Conservation (phyloP, 192 early-diverging fungal species). For the Lobosporangium transversale region DNA sequence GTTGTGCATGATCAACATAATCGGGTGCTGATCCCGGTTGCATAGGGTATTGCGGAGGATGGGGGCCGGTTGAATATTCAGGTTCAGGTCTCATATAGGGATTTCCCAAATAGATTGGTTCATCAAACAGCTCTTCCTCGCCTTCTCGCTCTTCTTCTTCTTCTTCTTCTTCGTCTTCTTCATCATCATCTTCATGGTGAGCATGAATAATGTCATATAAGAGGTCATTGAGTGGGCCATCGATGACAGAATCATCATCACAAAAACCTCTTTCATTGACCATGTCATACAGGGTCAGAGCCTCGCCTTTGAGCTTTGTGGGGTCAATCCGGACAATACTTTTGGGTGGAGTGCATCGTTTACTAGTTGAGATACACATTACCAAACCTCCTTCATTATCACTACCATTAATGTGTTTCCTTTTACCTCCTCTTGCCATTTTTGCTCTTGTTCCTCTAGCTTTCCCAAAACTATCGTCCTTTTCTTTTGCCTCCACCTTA, state of each 20-base stretch:
- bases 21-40: background rate
- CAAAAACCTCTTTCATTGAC: background rate
- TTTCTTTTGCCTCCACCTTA: background rate
- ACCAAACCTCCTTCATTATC: conserved; percentile 31
- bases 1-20: background rate
- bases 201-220: background rate
- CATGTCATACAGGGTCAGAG: conserved; percentile 9
- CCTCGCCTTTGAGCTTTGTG: conserved; percentile 34
- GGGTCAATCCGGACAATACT: conserved; percentile 46
- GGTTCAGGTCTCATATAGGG: conserved; percentile 13
- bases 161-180: conserved; percentile 11
- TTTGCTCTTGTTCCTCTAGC: conserved; percentile 2
- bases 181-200: conserved; percentile 1
- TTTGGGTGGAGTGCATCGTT: background rate
- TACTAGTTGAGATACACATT: conserved; percentile 42
- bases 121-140: conserved; percentile 37
- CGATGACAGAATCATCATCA: background rate
- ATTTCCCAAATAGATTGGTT: conserved; percentile 36
- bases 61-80: conserved; percentile 3
- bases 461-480: background rate
- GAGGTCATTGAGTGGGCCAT: background rate
- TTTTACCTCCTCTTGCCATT: no score
- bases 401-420: no score
- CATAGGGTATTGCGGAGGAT: background rate
- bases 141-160: conserved; percentile 12